These are phyloP conservation scores for Pontederia crassipes DNA, from an alignment of 176 grass and related monocot genomes.

Conservation along the genomic window DNA sequence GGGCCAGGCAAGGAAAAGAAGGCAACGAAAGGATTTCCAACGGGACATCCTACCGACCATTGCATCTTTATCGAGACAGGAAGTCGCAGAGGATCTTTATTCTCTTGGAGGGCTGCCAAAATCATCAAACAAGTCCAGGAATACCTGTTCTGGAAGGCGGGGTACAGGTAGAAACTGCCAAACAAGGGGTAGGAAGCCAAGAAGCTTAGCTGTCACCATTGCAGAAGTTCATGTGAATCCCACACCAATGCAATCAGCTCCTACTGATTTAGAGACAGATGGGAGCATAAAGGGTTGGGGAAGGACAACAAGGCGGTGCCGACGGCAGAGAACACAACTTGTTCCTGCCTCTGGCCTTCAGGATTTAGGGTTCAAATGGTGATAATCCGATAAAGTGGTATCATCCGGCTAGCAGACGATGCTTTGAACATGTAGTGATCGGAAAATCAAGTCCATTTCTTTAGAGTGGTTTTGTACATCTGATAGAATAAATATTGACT, in stretches of 20 bases:
- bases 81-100: conserved; percentile 79
- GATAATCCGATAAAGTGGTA: neutral
- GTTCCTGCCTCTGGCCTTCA: neutral
- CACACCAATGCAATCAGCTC: neutral
- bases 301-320: conserved; percentile 20
- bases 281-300: conserved; percentile 16
- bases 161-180: conserved; percentile 19
- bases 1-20: conserved; percentile 50
- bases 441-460: too few relatives aligned
- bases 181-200: conserved; percentile 35
- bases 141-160: conserved; percentile 28
- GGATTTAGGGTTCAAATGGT: neutral
- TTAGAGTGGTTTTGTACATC: too few relatives aligned
- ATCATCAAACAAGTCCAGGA: conserved; percentile 43
- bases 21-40: conserved; percentile 77
- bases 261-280: conserved; percentile 4
- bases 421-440: too few relatives aligned
- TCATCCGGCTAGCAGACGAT: too few relatives aligned
- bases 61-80: conserved; percentile 60
- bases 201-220: conserved; percentile 11
- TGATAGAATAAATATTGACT: too few relatives aligned
- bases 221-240: neutral
- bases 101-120: conserved; percentile 59
- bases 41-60: conserved; percentile 70
- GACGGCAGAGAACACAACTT: neutral